Evolutionary conservation across 2,329 filamentous ascomycete species (phyloP), one percentile per base, ranked within the genome.

Genomic region (Penicillium digitatum): DNA sequence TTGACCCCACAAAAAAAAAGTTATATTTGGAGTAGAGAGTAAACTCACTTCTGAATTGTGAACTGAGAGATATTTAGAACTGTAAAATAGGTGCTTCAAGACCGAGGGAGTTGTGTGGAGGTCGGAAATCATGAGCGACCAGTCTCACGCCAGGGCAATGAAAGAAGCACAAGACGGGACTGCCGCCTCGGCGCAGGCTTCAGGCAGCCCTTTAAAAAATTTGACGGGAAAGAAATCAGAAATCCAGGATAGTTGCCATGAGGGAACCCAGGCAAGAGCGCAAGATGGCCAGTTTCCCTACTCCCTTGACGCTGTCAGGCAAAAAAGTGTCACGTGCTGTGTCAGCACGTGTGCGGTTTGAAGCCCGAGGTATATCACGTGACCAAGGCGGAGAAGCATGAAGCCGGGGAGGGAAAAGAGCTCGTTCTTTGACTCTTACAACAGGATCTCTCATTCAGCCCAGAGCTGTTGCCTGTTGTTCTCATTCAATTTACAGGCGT

Each of bases 81-180:
- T 54, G 56, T 49, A 59, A 52, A 55, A 51, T 59, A 55, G 56
- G 61, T 59, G 61, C 53, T 60, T 62, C 47, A 59, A 59, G 56
- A 60, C 61, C 62, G 68, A 62, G 67, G 67, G 68, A 69, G 67
- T 62, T 61, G 66, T 65, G 61, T 62, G 62, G 39, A 59, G 63
- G 63, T 66, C 64, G 62, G 62, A 55, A 57, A 63, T 59, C 53
- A 52, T 62, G 61, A 65, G 65, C 63, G 67, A 70, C 63, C 64
- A 65, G 20, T 63, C 54, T 62, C 65, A 65, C 62, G 60, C 52
- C 57, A 63, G 54, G 58, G 59, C 59, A 59, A 62, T 61, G 51
- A 59, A 58, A 53, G 52, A 62, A 65, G 62, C 62, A 63, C 61
- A 61, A 64, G 65, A 70, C 63, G 63, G 64, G 48, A 61, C 50